Percentiles rank a stretch among this genome's conserved stretches.
phyloP scores from a whole-genome alignment of 768 basidiomycete genomes.

The Sporobolomyces pararoseus region DNA sequence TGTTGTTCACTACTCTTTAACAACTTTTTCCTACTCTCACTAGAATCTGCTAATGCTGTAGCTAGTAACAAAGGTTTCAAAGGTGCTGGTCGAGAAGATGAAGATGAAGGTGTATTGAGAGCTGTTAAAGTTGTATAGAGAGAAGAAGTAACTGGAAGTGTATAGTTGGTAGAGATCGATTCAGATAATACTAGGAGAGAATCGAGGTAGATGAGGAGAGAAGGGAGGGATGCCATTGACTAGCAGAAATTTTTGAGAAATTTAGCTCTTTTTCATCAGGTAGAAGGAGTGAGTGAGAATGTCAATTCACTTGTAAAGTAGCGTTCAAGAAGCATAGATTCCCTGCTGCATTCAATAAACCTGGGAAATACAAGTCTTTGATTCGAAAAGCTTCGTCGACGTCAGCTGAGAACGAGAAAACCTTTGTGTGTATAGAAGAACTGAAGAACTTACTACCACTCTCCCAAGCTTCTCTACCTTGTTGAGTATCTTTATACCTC shows the following conservation, averaged over 20 bases:
- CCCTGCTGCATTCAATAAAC: constrained; percentile 90
- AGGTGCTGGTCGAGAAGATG: constrained; percentile 23
- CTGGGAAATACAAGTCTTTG: constrained; percentile 59
- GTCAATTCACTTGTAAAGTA: constrained; percentile 76
- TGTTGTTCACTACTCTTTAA: constrained; percentile 73
- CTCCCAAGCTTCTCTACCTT: constrained; percentile 17
- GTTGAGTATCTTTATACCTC: constrained; percentile 14
- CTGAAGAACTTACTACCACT: constrained; percentile 7
- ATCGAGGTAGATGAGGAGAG: constrained; percentile 75
- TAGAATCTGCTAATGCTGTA: constrained; percentile 37
- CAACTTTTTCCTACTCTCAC: constrained; percentile 2
- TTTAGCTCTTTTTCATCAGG: neutral
- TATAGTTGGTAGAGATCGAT: neutral
- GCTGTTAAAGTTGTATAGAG: constrained; percentile 40
- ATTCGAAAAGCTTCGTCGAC: neutral
- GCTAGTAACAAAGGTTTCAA: constrained; percentile 39
- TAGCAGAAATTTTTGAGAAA: constrained; percentile 30
- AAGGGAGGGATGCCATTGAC: constrained; percentile 83
- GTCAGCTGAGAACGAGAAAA: neutral
- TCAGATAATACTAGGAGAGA: constrained; percentile 30
- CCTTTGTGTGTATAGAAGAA: no score
- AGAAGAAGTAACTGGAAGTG: constrained; percentile 19
- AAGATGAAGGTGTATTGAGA: constrained; percentile 50
- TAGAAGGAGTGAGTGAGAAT: no score
- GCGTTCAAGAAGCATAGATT: constrained; percentile 99